Evolutionary conservation across 768 basidiomycete genomes (phyloP).

Genomic region (Trametes cubensis): DNA sequence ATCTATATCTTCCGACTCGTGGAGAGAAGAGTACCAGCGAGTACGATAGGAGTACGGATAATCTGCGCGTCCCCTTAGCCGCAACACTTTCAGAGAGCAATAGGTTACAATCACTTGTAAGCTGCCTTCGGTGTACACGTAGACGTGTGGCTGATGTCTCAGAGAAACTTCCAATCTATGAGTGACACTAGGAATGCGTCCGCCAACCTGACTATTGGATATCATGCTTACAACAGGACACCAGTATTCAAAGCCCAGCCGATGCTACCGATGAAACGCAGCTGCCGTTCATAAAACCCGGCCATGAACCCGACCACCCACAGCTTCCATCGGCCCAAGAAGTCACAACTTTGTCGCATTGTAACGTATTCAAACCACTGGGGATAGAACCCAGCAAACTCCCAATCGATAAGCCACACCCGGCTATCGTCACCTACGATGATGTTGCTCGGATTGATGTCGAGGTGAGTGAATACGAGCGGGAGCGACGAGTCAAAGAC

Average conservation of each 20-base stretch:
- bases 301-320: constrained; percentile 9
- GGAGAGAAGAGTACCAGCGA: too few relatives aligned
- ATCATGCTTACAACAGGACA: background rate
- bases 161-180: too few relatives aligned
- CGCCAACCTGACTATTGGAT: too few relatives aligned
- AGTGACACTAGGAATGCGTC: too few relatives aligned
- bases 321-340: background rate
- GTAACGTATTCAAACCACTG: constrained; percentile 12
- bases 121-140: too few relatives aligned
- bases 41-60: too few relatives aligned
- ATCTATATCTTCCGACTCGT: too few relatives aligned
- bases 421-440: background rate
- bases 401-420: constrained; percentile 24
- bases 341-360: background rate
- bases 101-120: too few relatives aligned
- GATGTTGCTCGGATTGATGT: constrained; percentile 3
- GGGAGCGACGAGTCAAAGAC: constrained; percentile 18
- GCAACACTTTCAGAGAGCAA: too few relatives aligned
- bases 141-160: too few relatives aligned
- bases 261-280: background rate
- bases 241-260: constrained; percentile 11
- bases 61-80: too few relatives aligned
- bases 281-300: constrained; percentile 13
- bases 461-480: constrained; percentile 15
- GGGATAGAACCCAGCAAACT: constrained; percentile 16